Conservation (phyloP, 306 rosid species). For the Lathyrus sativus region DNA sequence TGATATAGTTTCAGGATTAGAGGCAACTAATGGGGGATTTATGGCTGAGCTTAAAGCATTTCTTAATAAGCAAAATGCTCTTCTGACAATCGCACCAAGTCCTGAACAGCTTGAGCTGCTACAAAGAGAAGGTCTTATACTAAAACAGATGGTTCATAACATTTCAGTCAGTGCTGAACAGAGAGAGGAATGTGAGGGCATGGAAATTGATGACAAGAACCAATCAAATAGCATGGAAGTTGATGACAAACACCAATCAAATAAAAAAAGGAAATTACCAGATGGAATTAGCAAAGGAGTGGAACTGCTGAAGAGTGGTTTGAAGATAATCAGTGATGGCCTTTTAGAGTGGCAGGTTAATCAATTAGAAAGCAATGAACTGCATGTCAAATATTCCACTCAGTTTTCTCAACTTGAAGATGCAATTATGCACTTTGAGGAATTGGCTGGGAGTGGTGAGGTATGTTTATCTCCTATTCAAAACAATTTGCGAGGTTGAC, state of each 20-base stretch:
- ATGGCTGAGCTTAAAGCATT: constrained; percentile 62
- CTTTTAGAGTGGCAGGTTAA: constrained; percentile 68
- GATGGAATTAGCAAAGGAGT: constrained; percentile 71
- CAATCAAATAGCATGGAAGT: constrained; percentile 47
- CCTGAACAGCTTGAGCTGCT: constrained; percentile 69
- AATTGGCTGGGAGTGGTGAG: constrained; percentile 52
- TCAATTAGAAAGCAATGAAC: constrained; percentile 52
- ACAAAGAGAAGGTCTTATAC: constrained; percentile 61
- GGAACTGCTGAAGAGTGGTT: constrained; percentile 71
- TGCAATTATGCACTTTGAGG: constrained; percentile 60
- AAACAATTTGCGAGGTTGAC: constrained; percentile 30
- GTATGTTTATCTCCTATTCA: constrained; percentile 29
- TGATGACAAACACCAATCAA: constrained; percentile 44
- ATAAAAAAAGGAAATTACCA: constrained; percentile 77
- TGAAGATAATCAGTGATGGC: constrained; percentile 69
- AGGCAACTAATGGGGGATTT: constrained; percentile 57
- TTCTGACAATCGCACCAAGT: constrained; percentile 52
- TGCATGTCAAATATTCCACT: constrained; percentile 50
- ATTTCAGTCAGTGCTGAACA: constrained; percentile 43
- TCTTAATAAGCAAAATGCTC: constrained; percentile 74
- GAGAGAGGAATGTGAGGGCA: constrained; percentile 42
- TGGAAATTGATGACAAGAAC: constrained; percentile 50
- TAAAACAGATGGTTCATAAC: constrained; percentile 61
- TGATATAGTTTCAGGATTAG: constrained; percentile 58
- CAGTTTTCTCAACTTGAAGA: constrained; percentile 74